Conservation (phyloP, 2,329 filamentous ascomycete species). For the Phialophora verrucosa region DNA sequence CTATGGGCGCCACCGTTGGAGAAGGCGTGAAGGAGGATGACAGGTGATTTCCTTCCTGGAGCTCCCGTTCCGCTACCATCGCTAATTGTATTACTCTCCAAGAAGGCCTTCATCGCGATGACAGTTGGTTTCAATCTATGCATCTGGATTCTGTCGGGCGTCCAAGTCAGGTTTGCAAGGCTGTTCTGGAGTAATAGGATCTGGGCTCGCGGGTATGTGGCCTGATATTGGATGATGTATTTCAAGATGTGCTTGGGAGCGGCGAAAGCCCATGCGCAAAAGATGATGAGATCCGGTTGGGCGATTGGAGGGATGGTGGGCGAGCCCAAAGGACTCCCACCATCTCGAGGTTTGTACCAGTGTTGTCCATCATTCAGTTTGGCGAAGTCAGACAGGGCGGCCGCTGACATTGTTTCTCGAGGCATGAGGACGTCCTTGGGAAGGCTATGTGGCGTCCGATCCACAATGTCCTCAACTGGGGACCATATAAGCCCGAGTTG, state of each 20-base stretch:
- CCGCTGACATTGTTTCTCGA: not conserved
- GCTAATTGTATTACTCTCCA: not conserved
- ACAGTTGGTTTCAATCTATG: conserved; percentile 9
- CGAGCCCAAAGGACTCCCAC: not conserved
- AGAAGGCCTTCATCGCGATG: conserved; percentile 5
- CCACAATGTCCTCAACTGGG: not conserved
- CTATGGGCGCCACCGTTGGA: conserved; percentile 59
- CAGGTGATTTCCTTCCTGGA: not conserved
- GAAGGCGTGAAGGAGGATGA: conserved; percentile 58
- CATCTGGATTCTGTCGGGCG: conserved; percentile 15
- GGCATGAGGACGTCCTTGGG: not conserved
- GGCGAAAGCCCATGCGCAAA: conserved; percentile 27
- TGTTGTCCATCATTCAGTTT: not conserved
- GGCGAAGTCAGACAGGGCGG: not conserved
- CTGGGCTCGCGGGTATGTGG: conserved; percentile 10
- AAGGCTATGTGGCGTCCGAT: not conserved
- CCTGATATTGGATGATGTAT: conserved; percentile 23
- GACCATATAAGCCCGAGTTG: not conserved
- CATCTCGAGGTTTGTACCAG: not conserved
- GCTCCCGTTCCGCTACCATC: not conserved
- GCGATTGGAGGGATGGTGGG: not conserved
- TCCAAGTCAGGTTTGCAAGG: conserved; percentile 13
- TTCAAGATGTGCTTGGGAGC: conserved; percentile 20
- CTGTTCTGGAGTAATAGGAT: conserved; percentile 25
- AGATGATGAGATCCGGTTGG: conserved; percentile 22